Evolutionary conservation across 257 asterid genomes (phyloP).

Genomic region (Plectranthus barbatus): DNA sequence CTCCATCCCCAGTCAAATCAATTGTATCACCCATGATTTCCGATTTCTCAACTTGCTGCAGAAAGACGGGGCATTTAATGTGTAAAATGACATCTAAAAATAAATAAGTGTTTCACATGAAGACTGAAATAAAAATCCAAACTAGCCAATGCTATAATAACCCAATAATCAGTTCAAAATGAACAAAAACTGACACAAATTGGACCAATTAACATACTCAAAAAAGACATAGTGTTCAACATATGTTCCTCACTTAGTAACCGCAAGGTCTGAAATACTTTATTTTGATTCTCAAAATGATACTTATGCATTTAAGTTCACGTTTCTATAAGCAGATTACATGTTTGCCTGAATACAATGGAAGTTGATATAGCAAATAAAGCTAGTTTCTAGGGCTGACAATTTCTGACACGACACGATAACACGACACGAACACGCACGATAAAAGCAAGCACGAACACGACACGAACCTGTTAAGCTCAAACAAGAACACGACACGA

Average conservation of each 20-base stretch:
- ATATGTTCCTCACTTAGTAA: not conserved
- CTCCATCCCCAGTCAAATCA: constrained; percentile 97
- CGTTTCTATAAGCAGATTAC: not conserved
- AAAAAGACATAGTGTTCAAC: not conserved
- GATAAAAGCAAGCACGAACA: too few relatives aligned
- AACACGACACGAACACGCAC: too few relatives aligned
- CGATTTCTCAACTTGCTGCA: constrained; percentile 26
- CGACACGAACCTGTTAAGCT: too few relatives aligned
- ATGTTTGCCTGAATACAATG: too few relatives aligned
- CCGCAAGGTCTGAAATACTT: not conserved
- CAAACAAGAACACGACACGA: too few relatives aligned
- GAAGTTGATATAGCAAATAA: too few relatives aligned
- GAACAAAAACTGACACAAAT: not conserved
- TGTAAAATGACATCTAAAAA: not conserved
- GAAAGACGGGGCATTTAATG: not conserved
- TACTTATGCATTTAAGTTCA: not conserved
- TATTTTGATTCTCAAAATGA: not conserved
- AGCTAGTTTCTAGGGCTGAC: too few relatives aligned
- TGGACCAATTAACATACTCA: not conserved
- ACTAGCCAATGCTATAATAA: too few relatives aligned
- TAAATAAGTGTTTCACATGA: too few relatives aligned
- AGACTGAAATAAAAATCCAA: too few relatives aligned
- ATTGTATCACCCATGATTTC: constrained; percentile 53
- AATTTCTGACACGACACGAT: too few relatives aligned
- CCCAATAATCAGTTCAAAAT: not conserved